Base-by-base conservation (phyloP, 106 monocot species). In the Amphibolis antarctica region DNA sequence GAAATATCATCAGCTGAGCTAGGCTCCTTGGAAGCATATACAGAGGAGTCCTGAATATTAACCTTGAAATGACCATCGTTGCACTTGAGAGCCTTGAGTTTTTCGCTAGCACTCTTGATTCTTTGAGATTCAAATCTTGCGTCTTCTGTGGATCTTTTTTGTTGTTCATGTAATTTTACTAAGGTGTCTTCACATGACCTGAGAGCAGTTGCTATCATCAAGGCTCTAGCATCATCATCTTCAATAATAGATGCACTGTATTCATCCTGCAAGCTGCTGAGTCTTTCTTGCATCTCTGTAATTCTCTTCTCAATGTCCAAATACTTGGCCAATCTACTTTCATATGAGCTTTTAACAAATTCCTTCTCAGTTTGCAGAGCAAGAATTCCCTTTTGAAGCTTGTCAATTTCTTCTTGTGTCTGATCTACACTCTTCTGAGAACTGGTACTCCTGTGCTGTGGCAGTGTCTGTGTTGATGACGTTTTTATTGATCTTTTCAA, bases 281-380 rank as follows among this genome's bases (percentile, higher is more conserved):
- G 53, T 27, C 58, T 44, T 19, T 67, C 56, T 61, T 74, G 74
- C 74, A 67, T 74, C 22, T 66, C 67, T 26, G 60, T 61, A 23
- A 74, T 74, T 47, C 51, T 60, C 57, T 53, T 74, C 67, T 74
- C 67, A 19, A 67, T 74, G 51, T 74, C 74, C 74, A 30, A 51
- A 53, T 74, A 74, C 28, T 74, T 74, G 51, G 67, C 60, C 24
- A 74, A 9, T 20, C 60, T 51, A 17, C 60, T 60, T 42, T 74
- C 74, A 17, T 59, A 59, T 14, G 58, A 66, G 42, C 46, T 59
- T 46, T 73, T 73, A 2, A 73, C 47, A 24, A 73, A 73, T 46
- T 66, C 73, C 28, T 66, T 73, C 66, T 73, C 66, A 3, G 73
- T 73, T 31, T 66, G 73, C 15, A 73, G 49, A 29, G 63, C 28